Percentiles rank a stretch among this genome's conserved stretches.
These are phyloP conservation scores for Tetratostichococcus sp. DNA, from an alignment of 139 green algal genomes.

Conservation along the genomic window DNA sequence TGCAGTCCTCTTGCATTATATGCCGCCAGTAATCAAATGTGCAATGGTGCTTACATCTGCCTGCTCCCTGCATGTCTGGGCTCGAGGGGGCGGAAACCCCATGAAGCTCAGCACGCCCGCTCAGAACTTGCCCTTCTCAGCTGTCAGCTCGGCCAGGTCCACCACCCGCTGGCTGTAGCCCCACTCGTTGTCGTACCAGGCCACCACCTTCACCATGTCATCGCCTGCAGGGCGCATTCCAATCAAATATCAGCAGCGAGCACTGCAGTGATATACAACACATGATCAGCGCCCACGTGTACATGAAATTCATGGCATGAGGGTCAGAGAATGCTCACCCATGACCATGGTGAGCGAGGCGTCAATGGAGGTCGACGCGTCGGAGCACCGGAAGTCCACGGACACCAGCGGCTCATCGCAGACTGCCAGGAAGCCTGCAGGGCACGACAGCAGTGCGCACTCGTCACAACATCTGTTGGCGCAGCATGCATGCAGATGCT, in stretches of 20 bases:
- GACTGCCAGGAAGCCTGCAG: constrained; percentile 76
- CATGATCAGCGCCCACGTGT: too few species aligned
- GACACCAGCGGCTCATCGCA: constrained; percentile 95
- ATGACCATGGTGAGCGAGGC: constrained; percentile 98
- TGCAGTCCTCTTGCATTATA: too few species aligned
- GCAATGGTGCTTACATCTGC: too few species aligned
- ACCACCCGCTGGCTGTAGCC: constrained; percentile 93
- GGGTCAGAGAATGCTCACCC: constrained; percentile 46
- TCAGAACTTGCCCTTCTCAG: constrained; percentile 61
- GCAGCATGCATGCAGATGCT: too few species aligned
- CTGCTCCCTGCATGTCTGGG: too few species aligned
- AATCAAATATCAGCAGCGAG: too few species aligned
- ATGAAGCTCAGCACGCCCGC: too few species aligned
- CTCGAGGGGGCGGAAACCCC: too few species aligned
- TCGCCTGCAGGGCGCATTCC: constrained; percentile 69
- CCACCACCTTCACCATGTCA: constrained; percentile 96
- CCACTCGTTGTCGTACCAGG: constrained; percentile 98
- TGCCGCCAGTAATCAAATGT: too few species aligned
- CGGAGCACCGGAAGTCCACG: constrained; percentile 86
- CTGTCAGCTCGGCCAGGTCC: constrained; percentile 86
- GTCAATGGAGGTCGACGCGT: constrained; percentile 92
- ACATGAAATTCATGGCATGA: too few species aligned
- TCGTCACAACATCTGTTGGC: too few species aligned
- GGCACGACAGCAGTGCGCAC: neutral
- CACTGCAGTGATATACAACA: too few species aligned